A percentile compares a stretch with the other conserved stretches of the same genome.
Evolutionary conservation across 164 flowering plant species (phyloP).

Genomic region (Macadamia integrifolia): DNA sequence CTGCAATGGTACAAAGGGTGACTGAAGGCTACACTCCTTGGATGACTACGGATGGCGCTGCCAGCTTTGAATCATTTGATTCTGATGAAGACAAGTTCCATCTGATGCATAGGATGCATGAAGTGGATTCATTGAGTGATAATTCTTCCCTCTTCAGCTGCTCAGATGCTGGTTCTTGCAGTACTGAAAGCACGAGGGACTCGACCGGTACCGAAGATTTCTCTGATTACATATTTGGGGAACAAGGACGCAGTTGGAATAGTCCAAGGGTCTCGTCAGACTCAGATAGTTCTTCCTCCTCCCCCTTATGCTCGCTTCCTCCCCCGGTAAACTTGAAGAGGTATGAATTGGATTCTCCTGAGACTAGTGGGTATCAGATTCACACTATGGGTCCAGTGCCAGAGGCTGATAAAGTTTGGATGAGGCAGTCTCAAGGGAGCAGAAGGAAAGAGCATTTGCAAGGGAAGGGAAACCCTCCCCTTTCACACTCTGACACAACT

Average conservation of each 20-base stretch:
- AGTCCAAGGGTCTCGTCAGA: constrained; percentile 40
- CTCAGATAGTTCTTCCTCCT: constrained; percentile 41
- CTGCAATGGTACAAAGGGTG: constrained; percentile 1
- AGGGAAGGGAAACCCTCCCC: constrained; percentile 20
- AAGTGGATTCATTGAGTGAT: constrained; percentile 58
- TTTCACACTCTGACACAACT: constrained; percentile 41
- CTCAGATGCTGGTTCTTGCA: constrained; percentile 81
- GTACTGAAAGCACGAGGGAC: constrained; percentile 70
- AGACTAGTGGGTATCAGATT: constrained; percentile 17
- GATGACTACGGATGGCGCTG: constrained; percentile 9
- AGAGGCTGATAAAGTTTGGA: constrained; percentile 5
- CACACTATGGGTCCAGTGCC: not conserved
- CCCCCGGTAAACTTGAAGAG: constrained; percentile 19
- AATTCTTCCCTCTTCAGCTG: constrained; percentile 66
- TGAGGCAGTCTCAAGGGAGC: constrained; percentile 7
- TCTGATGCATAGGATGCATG: not conserved
- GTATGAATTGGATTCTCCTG: constrained; percentile 18
- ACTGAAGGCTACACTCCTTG: constrained; percentile 12
- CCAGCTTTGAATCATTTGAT: constrained; percentile 23
- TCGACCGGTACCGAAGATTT: constrained; percentile 67
- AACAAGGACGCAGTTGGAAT: constrained; percentile 32
- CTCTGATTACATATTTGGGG: constrained; percentile 58
- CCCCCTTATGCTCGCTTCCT: constrained; percentile 25
- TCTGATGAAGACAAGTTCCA: constrained; percentile 23
- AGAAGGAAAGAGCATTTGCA: constrained; percentile 10